A percentile compares a stretch with the other conserved stretches of the same genome.
phyloP scores from a whole-genome alignment of 225 moss, liverwort and hornwort species.

The Lunularia cruciata region DNA sequence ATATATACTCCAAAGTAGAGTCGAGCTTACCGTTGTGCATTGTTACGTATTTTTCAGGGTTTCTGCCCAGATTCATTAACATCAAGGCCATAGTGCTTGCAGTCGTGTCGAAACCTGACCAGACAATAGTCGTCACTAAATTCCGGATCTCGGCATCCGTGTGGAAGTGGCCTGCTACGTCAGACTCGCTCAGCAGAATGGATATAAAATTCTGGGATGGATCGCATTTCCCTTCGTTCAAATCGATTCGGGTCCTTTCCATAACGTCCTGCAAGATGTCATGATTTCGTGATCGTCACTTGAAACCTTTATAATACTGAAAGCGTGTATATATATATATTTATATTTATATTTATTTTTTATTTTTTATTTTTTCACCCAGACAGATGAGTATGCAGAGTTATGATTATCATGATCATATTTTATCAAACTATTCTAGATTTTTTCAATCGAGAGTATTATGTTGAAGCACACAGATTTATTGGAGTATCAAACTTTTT shows the following conservation, averaged over 20 bases:
- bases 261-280: not conserved
- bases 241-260: not conserved
- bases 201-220: conserved; percentile 8
- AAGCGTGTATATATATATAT: too few relatives aligned
- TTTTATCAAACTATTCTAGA: too few relatives aligned
- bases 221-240: conserved; percentile 2
- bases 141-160: conserved; percentile 3
- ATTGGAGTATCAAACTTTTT: too few relatives aligned
- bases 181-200: not conserved
- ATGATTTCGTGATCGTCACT: not conserved
- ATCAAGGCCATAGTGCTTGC: not conserved
- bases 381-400: too few relatives aligned
- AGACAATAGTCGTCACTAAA: not conserved
- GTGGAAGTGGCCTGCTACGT: not conserved
- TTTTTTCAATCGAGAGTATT: too few relatives aligned
- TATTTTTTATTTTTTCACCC: too few relatives aligned
- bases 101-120: conserved; percentile 9
- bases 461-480: too few relatives aligned
- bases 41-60: conserved; percentile 9
- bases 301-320: not conserved
- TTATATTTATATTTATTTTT: too few relatives aligned
- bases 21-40: too few relatives aligned
- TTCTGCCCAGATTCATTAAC: not conserved
- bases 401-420: too few relatives aligned
- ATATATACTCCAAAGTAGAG: too few relatives aligned